Evolutionary conservation across 495 filamentous ascomycete species (phyloP).

Genomic region (Tuber melanosporum): DNA sequence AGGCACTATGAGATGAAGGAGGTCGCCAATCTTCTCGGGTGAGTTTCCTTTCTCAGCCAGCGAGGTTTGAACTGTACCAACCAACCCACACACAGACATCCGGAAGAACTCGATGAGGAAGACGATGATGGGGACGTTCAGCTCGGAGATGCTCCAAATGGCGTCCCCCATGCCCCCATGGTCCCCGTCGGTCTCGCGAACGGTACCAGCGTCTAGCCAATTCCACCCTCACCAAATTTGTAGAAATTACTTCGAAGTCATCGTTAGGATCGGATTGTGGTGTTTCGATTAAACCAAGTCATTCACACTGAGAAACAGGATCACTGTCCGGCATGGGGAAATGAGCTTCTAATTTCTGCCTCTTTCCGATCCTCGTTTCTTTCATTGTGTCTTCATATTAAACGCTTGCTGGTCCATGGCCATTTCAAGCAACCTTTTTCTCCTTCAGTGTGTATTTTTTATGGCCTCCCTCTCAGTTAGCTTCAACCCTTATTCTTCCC

Average conservation of each 20-base stretch:
- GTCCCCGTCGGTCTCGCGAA: slow-evolving; percentile 18
- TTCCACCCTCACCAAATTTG: neutral
- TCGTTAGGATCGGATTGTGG: neutral
- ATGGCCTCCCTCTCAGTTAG: neutral
- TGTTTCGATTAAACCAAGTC: neutral
- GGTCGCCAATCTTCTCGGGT: slow-evolving; percentile 83
- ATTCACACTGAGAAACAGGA: neutral
- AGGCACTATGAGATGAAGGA: slow-evolving; percentile 98
- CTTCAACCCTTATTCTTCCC: neutral
- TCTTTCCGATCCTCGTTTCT: neutral
- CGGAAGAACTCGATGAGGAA: slow-evolving; percentile 50
- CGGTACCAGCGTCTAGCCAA: slow-evolving; percentile 14
- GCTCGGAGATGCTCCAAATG: slow-evolving; percentile 41
- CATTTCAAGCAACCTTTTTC: neutral
- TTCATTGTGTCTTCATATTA: neutral
- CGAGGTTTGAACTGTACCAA: neutral
- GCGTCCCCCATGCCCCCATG: slow-evolving; percentile 15
- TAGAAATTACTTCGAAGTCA: neutral
- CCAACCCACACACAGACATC: slow-evolving; percentile 43
- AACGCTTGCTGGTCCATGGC: neutral
- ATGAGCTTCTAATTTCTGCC: neutral
- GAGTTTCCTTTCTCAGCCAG: slow-evolving; percentile 34
- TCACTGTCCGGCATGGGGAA: neutral
- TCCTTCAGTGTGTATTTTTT: slow-evolving; percentile 5
- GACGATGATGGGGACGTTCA: slow-evolving; percentile 49